Percentiles rank a stretch among this genome's conserved stretches.
Conservation (phyloP, 1,284 basidiomycete species). For the Fomes fomentarius region DNA sequence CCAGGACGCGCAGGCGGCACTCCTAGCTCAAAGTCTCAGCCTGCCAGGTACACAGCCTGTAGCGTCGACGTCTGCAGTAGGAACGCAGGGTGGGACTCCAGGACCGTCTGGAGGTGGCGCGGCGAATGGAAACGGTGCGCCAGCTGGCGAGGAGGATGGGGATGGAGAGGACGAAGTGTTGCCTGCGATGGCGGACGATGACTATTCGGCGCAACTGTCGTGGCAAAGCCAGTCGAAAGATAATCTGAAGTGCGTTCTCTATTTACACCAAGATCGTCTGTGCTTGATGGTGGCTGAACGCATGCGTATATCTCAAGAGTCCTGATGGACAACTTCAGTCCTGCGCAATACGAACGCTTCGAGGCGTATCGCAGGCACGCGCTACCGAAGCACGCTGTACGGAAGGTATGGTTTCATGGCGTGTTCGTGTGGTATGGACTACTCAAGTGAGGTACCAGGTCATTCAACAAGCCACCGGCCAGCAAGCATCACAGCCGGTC, state of each 20-base stretch:
- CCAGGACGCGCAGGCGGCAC: constrained; percentile 18
- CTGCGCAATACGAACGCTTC: constrained; percentile 86
- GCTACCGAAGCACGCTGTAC: constrained; percentile 80
- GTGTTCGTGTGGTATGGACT: background rate
- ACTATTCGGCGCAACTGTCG: constrained; percentile 77
- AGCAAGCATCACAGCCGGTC: constrained; percentile 84
- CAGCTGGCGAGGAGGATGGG: constrained; percentile 45
- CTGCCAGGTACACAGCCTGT: constrained; percentile 28
- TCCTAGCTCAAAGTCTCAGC: constrained; percentile 25
- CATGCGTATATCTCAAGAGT: constrained; percentile 50
- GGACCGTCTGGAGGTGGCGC: constrained; percentile 27
- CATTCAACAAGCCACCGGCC: constrained; percentile 82
- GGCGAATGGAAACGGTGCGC: constrained; percentile 15
- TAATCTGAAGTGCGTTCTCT: constrained; percentile 67
- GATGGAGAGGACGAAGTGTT: constrained; percentile 77
- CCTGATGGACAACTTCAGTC: constrained; percentile 85
- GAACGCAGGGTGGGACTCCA: constrained; percentile 19
- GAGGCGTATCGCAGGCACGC: constrained; percentile 86
- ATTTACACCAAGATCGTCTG: background rate
- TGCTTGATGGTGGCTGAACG: background rate
- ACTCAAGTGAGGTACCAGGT: constrained; percentile 48
- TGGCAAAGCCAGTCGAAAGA: constrained; percentile 86
- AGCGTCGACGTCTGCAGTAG: constrained; percentile 15
- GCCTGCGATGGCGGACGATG: constrained; percentile 84
- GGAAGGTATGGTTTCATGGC: constrained; percentile 57